These are phyloP conservation scores for Clavispora vitiphila DNA, from an alignment of 805 yeast species.

Conservation along the genomic window DNA sequence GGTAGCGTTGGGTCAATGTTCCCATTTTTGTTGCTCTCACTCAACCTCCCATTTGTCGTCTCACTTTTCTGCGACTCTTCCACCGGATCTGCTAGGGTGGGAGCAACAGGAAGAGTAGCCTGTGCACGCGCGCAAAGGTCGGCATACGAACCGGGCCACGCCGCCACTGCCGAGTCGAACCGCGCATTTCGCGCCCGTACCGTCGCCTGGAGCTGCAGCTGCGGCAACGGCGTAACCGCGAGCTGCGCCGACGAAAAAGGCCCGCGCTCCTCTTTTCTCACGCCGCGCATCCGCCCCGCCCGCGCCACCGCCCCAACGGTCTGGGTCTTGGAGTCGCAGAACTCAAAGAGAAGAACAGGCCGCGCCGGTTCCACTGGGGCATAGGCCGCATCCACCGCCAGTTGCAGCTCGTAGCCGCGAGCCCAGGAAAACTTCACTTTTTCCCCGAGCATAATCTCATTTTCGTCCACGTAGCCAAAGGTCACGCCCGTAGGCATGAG, in stretches of 20 bases:
- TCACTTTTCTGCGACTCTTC: conserved; percentile 25
- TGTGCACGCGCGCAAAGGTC: conserved; percentile 22
- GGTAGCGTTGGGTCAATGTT: no score
- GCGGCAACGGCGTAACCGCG: conserved; percentile 44
- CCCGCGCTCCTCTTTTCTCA: background rate
- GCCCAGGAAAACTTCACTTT: conserved; percentile 34
- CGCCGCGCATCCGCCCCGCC: background rate
- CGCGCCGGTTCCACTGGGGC: conserved; percentile 25
- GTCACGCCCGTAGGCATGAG: conserved; percentile 66
- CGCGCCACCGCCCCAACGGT: conserved; percentile 30
- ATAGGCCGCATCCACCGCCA: conserved; percentile 43
- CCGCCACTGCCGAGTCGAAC: conserved; percentile 27
- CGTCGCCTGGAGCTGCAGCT: conserved; percentile 55
- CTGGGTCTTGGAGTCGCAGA: conserved; percentile 62
- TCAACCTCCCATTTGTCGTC: background rate
- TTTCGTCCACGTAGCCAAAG: conserved; percentile 71
- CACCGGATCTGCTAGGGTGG: conserved; percentile 55
- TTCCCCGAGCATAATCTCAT: conserved; percentile 48
- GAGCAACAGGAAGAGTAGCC: conserved; percentile 42
- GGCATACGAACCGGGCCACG: conserved; percentile 19
- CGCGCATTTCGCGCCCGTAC: conserved; percentile 53
- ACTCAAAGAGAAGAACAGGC: conserved; percentile 69
- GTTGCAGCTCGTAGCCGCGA: conserved; percentile 27
- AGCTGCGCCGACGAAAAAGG: conserved; percentile 5
- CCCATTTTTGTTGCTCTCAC: no score